Percentiles rank a stretch among this genome's conserved stretches.
phyloP scores from a whole-genome alignment of 2,329 filamentous ascomycete species.

The Fusarium nodosum region DNA sequence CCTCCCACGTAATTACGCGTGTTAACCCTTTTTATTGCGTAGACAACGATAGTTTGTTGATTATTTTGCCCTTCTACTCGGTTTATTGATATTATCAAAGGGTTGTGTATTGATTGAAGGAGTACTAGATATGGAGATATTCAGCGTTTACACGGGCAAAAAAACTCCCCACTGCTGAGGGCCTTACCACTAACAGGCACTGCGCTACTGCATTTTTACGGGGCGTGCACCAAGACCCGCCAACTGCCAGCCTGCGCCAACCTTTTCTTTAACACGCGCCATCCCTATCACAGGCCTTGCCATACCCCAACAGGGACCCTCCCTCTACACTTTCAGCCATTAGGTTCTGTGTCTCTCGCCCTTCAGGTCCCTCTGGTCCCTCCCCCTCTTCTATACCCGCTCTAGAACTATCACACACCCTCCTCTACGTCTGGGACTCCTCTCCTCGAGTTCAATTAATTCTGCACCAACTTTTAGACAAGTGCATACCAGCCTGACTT shows the following conservation, averaged over 20 bases:
- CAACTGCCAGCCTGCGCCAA: constrained; percentile 33
- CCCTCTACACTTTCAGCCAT: constrained; percentile 38
- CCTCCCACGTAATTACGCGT: constrained; percentile 19
- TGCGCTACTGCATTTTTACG: constrained; percentile 25
- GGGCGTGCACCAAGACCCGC: constrained; percentile 22
- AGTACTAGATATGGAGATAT: neutral
- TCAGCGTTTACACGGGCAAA: constrained; percentile 20
- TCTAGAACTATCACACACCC: constrained; percentile 28
- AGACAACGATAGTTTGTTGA: constrained; percentile 9
- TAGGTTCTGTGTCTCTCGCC: constrained; percentile 22
- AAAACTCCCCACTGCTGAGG: constrained; percentile 25
- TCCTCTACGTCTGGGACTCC: constrained; percentile 41
- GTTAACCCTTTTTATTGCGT: constrained; percentile 5
- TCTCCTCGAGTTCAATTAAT: constrained; percentile 22
- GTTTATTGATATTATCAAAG: constrained; percentile 18
- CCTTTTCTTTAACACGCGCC: constrained; percentile 40
- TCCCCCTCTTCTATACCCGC: constrained; percentile 30
- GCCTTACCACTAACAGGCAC: constrained; percentile 2
- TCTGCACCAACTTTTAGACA: constrained; percentile 44
- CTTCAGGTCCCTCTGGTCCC: constrained; percentile 34
- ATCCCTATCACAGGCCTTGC: constrained; percentile 29
- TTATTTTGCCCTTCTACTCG: neutral
- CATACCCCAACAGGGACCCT: constrained; percentile 18
- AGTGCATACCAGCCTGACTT: constrained; percentile 51
- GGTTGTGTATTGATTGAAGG: neutral